Percentiles rank a stretch among this genome's conserved stretches.
Conservation (phyloP, 805 yeast genomes). For the Candida schatavii region DNA sequence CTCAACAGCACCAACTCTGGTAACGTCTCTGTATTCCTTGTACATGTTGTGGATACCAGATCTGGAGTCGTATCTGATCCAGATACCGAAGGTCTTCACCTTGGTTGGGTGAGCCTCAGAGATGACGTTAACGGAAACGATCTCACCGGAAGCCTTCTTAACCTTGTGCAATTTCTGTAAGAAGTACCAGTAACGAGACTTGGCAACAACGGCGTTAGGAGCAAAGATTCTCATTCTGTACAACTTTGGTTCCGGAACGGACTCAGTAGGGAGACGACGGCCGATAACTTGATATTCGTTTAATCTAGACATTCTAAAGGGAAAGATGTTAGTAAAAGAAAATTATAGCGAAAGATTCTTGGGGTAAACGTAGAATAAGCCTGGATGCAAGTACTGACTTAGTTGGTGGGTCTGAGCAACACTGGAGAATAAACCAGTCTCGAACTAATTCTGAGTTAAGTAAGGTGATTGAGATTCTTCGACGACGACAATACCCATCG, state of each 20-base stretch:
- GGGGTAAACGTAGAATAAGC: not conserved
- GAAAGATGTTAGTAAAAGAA: conserved; percentile 19
- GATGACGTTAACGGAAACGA: conserved; percentile 88
- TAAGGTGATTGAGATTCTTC: too few species aligned
- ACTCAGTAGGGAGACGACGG: conserved; percentile 99
- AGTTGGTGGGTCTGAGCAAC: too few species aligned
- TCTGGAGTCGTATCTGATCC: conserved; percentile 99
- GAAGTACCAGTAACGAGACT: conserved; percentile 99
- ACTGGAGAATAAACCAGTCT: too few species aligned
- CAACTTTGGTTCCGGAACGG: conserved; percentile 99
- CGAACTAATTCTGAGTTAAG: too few species aligned
- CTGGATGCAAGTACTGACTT: too few species aligned
- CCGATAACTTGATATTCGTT: conserved; percentile 99
- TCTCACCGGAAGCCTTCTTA: conserved; percentile 99
- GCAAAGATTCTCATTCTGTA: conserved; percentile 99
- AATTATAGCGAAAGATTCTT: not conserved
- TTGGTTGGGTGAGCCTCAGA: conserved; percentile 96
- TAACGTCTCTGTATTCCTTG: conserved; percentile 99
- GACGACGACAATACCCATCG: too few species aligned
- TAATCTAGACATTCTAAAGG: conserved; percentile 77
- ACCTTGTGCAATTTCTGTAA: conserved; percentile 99
- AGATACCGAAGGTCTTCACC: conserved; percentile 99
- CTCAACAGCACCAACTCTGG: conserved; percentile 99
- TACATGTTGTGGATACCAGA: conserved; percentile 99
- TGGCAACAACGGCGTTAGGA: conserved; percentile 97